Percentiles rank a stretch among this genome's conserved stretches.
Conservation (phyloP, 306 rosid species). For the Cucurbita argyrosperma region DNA sequence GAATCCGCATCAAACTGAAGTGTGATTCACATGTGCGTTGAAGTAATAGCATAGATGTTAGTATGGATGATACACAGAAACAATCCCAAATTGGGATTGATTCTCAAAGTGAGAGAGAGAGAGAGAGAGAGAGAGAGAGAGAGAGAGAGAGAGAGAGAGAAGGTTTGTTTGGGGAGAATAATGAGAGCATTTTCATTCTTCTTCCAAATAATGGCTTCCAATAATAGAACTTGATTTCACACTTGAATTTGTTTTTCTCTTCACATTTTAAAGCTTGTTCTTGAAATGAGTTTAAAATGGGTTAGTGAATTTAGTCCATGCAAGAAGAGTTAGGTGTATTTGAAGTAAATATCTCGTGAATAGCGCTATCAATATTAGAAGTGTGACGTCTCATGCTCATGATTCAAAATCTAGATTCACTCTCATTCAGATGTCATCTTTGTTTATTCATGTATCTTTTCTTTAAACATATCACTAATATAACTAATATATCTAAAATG, state of each 20-base stretch:
- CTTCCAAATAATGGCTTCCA: not conserved
- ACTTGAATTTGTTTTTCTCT: not conserved
- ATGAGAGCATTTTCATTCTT: not conserved
- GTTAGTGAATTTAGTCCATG: too few species aligned
- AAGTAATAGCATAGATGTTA: not conserved
- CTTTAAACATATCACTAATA: too few species aligned
- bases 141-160: not conserved
- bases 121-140: too few species aligned
- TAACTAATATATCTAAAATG: too few species aligned
- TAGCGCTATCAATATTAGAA: too few species aligned
- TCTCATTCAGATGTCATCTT: too few species aligned
- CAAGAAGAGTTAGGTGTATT: too few species aligned
- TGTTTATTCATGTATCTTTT: too few species aligned
- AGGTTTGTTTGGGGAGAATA: not conserved
- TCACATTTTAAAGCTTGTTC: not conserved
- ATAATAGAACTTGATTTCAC: not conserved
- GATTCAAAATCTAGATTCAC: too few species aligned
- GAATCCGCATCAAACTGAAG: not conserved
- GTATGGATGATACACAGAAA: not conserved
- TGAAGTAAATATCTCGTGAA: too few species aligned
- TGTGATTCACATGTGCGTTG: constrained; percentile 1
- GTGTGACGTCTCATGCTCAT: too few species aligned
- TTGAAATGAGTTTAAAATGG: too few species aligned
- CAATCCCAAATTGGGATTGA: not conserved
- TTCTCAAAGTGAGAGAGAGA: not conserved